Base-by-base conservation (phyloP, 768 basidiomycete species). In the Termitomyces sp. region DNA sequence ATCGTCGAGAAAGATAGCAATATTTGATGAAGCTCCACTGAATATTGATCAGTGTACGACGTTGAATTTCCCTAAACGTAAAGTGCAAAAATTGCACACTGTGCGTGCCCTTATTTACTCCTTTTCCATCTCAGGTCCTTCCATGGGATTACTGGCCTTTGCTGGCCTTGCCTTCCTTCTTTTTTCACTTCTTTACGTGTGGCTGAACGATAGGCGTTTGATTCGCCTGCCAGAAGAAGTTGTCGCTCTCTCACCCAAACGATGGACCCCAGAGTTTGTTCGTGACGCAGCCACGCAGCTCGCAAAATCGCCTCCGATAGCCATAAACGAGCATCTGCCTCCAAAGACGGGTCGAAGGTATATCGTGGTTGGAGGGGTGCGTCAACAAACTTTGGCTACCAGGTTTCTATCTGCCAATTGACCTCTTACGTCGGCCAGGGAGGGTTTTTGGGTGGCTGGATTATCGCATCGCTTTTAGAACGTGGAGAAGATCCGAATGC, bases 361-460 rank as follows among this genome's bases (percentile, higher is more conserved):
- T 68, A 89, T 91, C 59, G 78, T 92, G 4, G 79, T 88, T 40
- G 90, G 90, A 57, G 89, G 90, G 64, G 88, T 80, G 47, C 43
- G 62, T 66, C 47, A 1, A n/a, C 53, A 44, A 46, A 16, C 30
- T 36, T 14, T 23, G 7, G 30, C 16, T 7, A 54, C 28, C 48
- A 12, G 57, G 23, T 28, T 28, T 28, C 13, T 16, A 36, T 40
- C 16, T 54, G 30, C 32, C 26, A 33, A 20, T 56, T 60, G 50
- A 41, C 38, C 18, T 38, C 38, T 53, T 13, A 35, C 12, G 26
- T 58, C 18, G n/a, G 14, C n/a, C 41, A 90, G 89, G 82, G 84
- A 4, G 89, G 89, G 0, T 90, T 91, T 60, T 70, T 91, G 3
- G 89, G 89, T 13, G 87, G 88, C 7, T 92, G 90, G 90, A 85